Evolutionary conservation across 768 basidiomycete species (phyloP).

Genomic region (Boletus tylopilopsis): DNA sequence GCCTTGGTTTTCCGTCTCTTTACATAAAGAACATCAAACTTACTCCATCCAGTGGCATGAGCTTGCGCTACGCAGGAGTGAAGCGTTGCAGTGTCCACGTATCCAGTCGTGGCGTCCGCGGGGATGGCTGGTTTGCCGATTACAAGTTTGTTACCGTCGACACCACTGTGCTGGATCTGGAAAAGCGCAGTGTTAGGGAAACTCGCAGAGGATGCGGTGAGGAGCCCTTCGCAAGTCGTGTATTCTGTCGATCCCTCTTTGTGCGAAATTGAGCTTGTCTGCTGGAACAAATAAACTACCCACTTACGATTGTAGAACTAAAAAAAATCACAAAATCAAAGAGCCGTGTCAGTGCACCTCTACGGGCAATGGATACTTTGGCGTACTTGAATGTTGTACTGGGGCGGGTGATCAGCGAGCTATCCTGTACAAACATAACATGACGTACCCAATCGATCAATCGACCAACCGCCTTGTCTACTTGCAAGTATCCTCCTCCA

Average conservation of each 20-base stretch:
- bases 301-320: constrained; percentile 27
- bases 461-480: constrained; percentile 36
- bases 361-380: too few species aligned
- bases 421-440: background rate
- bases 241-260: constrained; percentile 53
- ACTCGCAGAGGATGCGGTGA: constrained; percentile 49
- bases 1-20: background rate
- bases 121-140: constrained; percentile 49
- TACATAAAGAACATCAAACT: background rate
- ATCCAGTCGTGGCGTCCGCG: constrained; percentile 42
- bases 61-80: constrained; percentile 38
- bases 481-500: constrained; percentile 39
- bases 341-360: background rate
- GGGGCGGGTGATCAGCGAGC: background rate
- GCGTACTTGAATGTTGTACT: constrained; percentile 42
- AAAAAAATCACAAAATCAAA: background rate
- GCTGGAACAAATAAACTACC: background rate
- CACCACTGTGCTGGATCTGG: constrained; percentile 43
- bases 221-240: constrained; percentile 54
- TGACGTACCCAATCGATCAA: constrained; percentile 42
- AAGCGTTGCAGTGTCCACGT: constrained; percentile 51
- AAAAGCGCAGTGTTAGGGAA: constrained; percentile 58
- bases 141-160: constrained; percentile 45
- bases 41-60: constrained; percentile 10
- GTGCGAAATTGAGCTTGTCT: background rate